Percentiles rank a stretch among this genome's conserved stretches.
Evolutionary conservation across 306 rosid genomes (phyloP).

Genomic region (Morella rubra): DNA sequence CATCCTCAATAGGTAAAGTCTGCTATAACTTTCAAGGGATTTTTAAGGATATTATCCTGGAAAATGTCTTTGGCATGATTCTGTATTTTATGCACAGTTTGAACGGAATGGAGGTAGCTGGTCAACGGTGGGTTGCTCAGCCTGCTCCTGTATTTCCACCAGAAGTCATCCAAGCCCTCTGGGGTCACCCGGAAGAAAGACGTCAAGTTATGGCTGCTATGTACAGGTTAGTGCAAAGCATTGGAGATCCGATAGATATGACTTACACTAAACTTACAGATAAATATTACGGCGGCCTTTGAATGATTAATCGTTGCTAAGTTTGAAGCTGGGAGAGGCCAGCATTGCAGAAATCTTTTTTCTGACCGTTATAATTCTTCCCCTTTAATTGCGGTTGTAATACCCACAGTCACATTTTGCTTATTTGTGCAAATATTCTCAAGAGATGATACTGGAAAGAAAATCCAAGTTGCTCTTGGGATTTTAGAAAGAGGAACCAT

Average conservation of each 20-base stretch:
- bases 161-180: conserved; percentile 10
- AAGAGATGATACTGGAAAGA: too few species aligned
- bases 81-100: conserved; percentile 7
- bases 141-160: conserved; percentile 32
- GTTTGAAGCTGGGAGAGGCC: not conserved
- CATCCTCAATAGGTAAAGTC: conserved; percentile 27
- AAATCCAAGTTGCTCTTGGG: too few species aligned
- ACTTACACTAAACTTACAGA: not conserved
- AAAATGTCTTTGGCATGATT: not conserved
- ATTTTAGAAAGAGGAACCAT: too few species aligned
- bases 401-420: too few species aligned
- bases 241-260: not conserved
- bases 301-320: conserved; percentile 4
- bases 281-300: not conserved
- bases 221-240: not conserved
- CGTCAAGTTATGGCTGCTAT: conserved; percentile 10
- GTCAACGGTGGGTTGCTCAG: conserved; percentile 19
- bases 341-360: too few species aligned
- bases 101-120: conserved; percentile 23
- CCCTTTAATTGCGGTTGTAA: not conserved
- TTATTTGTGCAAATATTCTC: too few species aligned
- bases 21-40: not conserved
- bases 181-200: conserved; percentile 30
- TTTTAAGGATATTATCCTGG: not conserved
- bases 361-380: not conserved